These are phyloP conservation scores for Apiosordaria backusii DNA, from an alignment of 495 filamentous ascomycete species.

Conservation along the genomic window DNA sequence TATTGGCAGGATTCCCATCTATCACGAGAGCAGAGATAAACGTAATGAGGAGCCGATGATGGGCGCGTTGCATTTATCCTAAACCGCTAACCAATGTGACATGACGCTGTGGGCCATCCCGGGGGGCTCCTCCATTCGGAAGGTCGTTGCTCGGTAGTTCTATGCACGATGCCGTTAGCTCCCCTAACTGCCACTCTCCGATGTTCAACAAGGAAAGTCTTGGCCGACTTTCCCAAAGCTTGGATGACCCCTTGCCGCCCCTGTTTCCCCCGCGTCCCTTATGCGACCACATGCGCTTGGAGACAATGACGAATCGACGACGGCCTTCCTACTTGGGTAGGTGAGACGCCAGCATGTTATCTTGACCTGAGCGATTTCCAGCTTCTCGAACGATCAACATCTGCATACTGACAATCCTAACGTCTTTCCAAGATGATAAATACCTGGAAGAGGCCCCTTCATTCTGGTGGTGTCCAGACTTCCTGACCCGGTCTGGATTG, in stretches of 20 bases:
- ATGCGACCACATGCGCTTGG: background rate
- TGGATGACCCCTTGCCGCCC: background rate
- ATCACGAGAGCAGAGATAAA: background rate
- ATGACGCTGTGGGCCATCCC: background rate
- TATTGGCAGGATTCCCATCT: background rate
- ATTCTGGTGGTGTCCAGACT: background rate
- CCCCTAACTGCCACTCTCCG: background rate
- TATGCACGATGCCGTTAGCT: background rate
- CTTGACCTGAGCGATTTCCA: constrained; percentile 2
- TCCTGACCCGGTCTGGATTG: background rate
- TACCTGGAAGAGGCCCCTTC: background rate
- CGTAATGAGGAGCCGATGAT: background rate
- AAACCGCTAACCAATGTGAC: background rate
- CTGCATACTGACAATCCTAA: background rate
- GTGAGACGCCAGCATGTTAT: background rate
- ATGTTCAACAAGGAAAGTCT: background rate
- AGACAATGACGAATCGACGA: constrained; percentile 1
- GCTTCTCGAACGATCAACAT: background rate
- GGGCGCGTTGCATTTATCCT: background rate
- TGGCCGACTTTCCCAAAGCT: constrained; percentile 8
- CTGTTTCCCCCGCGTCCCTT: background rate
- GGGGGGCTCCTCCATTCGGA: background rate
- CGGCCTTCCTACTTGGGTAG: constrained; percentile 1
- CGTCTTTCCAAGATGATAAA: background rate
- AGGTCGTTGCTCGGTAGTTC: background rate